These are phyloP conservation scores for Mycena chlorophos DNA, from an alignment of 768 basidiomycete species.

Conservation along the genomic window DNA sequence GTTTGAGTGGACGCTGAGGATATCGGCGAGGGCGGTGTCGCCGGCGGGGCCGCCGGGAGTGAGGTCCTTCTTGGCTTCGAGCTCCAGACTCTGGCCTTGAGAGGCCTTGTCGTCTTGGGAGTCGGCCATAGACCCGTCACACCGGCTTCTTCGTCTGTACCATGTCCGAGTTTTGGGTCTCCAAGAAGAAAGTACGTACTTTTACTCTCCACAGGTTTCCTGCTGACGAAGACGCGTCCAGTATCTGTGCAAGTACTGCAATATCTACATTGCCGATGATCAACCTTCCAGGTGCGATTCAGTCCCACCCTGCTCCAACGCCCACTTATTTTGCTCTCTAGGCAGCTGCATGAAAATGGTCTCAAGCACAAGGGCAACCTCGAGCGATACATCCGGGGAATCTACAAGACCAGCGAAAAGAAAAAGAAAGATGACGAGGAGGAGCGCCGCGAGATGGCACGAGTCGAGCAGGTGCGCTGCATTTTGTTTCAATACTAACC, in stretches of 20 bases:
- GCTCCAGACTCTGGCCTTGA: background rate
- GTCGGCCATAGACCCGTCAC: background rate
- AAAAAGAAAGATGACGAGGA: constrained; percentile 82
- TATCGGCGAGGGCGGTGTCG: background rate
- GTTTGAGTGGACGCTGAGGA: constrained; percentile 13
- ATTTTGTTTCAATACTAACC: background rate
- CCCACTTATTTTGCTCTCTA: background rate
- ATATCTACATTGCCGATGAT: constrained; percentile 96
- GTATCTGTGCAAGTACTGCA: constrained; percentile 97
- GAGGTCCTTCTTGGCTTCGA: constrained; percentile 5
- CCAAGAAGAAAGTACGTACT: constrained; percentile 61
- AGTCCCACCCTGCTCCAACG: background rate
- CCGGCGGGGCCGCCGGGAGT: background rate
- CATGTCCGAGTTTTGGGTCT: constrained; percentile 94
- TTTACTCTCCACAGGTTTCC: background rate
- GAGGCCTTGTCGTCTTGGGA: background rate
- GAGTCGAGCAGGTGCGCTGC: constrained; percentile 72
- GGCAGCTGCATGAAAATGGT: constrained; percentile 77
- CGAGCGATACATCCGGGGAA: constrained; percentile 85
- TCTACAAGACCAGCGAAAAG: constrained; percentile 93
- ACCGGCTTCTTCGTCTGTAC: constrained; percentile 11
- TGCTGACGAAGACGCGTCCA: background rate
- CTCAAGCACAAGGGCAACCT: constrained; percentile 92
- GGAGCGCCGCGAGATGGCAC: constrained; percentile 82
- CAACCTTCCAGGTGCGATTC: constrained; percentile 78